Percentiles rank a stretch among this genome's conserved stretches.
These are phyloP conservation scores for Choiromyces venosus DNA, from an alignment of 495 filamentous ascomycete species.

Conservation along the genomic window DNA sequence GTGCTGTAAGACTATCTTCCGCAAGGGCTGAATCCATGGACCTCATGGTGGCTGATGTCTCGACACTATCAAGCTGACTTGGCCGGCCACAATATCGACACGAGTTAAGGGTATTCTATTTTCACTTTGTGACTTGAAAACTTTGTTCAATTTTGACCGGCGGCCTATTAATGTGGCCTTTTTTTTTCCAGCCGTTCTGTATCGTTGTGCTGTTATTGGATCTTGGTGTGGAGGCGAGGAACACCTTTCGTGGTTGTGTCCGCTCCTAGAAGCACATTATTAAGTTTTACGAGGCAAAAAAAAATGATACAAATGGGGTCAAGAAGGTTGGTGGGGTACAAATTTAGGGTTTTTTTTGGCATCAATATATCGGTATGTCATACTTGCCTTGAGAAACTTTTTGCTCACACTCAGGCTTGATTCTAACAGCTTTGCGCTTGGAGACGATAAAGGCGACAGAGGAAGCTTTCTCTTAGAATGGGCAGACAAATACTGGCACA, in stretches of 20 bases:
- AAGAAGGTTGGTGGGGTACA: not conserved
- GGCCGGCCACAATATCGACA: not conserved
- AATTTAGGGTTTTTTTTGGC: not conserved
- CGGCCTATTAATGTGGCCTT: not conserved
- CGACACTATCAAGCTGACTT: not conserved
- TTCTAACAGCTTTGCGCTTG: too few relatives aligned
- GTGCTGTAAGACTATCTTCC: not conserved
- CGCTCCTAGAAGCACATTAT: not conserved
- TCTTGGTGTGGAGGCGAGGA: not conserved
- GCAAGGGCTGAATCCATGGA: not conserved
- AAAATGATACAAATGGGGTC: not conserved
- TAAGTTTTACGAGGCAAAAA: too few relatives aligned
- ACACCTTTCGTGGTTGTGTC: not conserved
- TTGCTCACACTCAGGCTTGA: too few relatives aligned
- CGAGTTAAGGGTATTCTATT: not conserved
- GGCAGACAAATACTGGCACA: too few relatives aligned
- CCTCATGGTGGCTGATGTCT: not conserved
- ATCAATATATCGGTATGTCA: not conserved
- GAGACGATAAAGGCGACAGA: too few relatives aligned
- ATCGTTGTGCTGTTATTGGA: not conserved
- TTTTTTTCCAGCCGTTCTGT: not conserved
- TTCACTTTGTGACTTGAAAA: not conserved
- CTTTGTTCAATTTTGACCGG: not conserved
- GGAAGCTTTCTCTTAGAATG: too few relatives aligned
- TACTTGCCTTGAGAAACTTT: too few relatives aligned